Evolutionary conservation across 176 grass and related monocot species (phyloP).

Genomic region (Oryza meyeriana): DNA sequence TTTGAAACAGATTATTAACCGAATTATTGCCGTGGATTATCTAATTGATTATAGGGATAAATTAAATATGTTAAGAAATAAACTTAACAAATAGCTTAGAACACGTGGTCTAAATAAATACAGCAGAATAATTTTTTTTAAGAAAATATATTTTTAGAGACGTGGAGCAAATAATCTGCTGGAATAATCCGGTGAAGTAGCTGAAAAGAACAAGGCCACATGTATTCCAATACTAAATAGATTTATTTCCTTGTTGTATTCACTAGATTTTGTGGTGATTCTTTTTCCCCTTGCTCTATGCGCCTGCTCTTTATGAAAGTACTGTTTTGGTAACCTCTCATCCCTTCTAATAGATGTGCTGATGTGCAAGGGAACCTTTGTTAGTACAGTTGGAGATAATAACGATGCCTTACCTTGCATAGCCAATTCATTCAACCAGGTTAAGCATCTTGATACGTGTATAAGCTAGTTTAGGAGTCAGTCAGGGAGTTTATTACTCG

Average conservation of each 20-base stretch:
- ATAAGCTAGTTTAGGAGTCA: not conserved
- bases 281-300: not conserved
- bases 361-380: not conserved
- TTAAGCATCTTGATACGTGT: too few relatives aligned
- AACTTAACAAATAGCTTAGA: too few relatives aligned
- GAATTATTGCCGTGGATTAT: too few relatives aligned
- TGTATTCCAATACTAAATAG: constrained; percentile 13
- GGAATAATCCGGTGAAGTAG: too few relatives aligned
- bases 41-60: too few relatives aligned
- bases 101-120: too few relatives aligned
- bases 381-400: not conserved
- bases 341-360: not conserved
- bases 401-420: not conserved
- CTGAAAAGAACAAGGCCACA: too few relatives aligned
- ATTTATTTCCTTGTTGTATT: constrained; percentile 11
- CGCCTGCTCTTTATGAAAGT: constrained; percentile 1
- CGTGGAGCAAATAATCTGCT: too few relatives aligned
- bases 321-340: not conserved
- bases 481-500: not conserved
- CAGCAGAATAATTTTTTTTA: too few relatives aligned
- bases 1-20: too few relatives aligned
- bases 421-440: not conserved
- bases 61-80: too few relatives aligned
- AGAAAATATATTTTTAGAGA: too few relatives aligned
- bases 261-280: not conserved